A percentile compares a stretch with the other conserved stretches of the same genome.
phyloP scores from a whole-genome alignment of 2,329 filamentous ascomycete species.

The Tolypocladium amazonense region DNA sequence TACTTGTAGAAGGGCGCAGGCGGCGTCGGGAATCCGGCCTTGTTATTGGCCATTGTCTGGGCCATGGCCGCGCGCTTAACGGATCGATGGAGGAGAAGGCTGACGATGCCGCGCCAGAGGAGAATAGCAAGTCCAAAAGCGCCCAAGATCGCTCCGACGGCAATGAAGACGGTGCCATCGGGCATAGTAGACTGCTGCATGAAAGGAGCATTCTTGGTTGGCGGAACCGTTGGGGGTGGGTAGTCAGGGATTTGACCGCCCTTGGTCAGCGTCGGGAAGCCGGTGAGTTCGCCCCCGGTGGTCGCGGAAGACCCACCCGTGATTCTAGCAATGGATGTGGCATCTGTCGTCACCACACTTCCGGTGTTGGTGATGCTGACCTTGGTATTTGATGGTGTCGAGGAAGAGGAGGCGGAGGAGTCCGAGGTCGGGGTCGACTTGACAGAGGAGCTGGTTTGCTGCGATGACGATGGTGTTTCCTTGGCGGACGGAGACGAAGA shows the following conservation, averaged over 20 bases:
- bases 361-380: slow-evolving; percentile 11
- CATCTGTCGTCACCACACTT: not conserved
- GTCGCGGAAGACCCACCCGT: slow-evolving; percentile 8
- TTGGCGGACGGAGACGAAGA: not conserved
- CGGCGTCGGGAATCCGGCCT: slow-evolving; percentile 50
- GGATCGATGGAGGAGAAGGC: slow-evolving; percentile 83
- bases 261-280: slow-evolving; percentile 31
- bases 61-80: slow-evolving; percentile 76
- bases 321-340: slow-evolving; percentile 9
- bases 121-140: slow-evolving; percentile 74
- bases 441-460: slow-evolving; percentile 2
- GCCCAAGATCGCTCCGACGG: slow-evolving; percentile 78
- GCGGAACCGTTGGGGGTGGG: slow-evolving; percentile 67
- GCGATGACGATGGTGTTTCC: not conserved
- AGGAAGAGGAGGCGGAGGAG: not conserved
- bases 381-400: not conserved
- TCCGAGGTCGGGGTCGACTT: not conserved
- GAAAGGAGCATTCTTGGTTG: slow-evolving; percentile 75
- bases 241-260: slow-evolving; percentile 39
- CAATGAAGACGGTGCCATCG: slow-evolving; percentile 93
- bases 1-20: slow-evolving; percentile 56
- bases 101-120: slow-evolving; percentile 78
- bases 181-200: slow-evolving; percentile 81
- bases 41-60: slow-evolving; percentile 59
- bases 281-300: slow-evolving; percentile 14